phyloP scores from a whole-genome alignment of 2,329 filamentous ascomycete genomes.

The Pseudonectria foliicola region DNA sequence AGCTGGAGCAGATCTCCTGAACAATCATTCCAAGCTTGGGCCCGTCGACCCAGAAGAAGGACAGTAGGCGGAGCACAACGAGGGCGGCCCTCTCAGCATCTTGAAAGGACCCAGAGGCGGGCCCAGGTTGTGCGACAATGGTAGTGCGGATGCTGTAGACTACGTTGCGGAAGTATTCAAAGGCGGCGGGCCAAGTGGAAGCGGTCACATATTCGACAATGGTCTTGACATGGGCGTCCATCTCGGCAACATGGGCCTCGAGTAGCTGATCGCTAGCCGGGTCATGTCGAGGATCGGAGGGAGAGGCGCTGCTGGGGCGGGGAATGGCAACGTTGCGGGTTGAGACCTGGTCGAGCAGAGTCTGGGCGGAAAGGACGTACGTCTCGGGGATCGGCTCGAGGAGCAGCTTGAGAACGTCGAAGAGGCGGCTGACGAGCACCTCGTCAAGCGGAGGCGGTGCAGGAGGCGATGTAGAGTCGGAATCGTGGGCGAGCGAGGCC shows the following conservation, averaged over 20 bases:
- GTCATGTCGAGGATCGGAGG: constrained; percentile 11
- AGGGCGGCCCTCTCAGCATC: constrained; percentile 49
- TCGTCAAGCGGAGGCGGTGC: constrained; percentile 39
- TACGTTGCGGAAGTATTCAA: constrained; percentile 50
- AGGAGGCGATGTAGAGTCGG: constrained; percentile 11
- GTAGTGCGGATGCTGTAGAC: constrained; percentile 44
- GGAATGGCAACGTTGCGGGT: constrained; percentile 31
- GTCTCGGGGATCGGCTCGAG: constrained; percentile 52
- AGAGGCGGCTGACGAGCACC: constrained; percentile 44
- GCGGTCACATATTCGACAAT: constrained; percentile 59
- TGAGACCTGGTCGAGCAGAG: constrained; percentile 47
- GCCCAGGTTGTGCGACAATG: constrained; percentile 30
- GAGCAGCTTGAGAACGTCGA: constrained; percentile 50
- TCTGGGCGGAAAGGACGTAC: constrained; percentile 48
- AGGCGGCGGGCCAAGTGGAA: constrained; percentile 53
- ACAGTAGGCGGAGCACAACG: constrained; percentile 50
- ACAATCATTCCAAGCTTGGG: constrained; percentile 55
- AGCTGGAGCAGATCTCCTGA: constrained; percentile 60
- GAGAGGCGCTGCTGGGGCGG: constrained; percentile 14
- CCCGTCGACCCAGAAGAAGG: constrained; percentile 58
- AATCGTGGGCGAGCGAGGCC: constrained; percentile 34
- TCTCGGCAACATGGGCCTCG: constrained; percentile 33
- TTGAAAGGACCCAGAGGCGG: constrained; percentile 28
- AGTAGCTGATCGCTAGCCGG: constrained; percentile 17
- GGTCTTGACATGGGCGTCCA: constrained; percentile 48